A percentile compares a stretch with the other conserved stretches of the same genome.
Evolutionary conservation across 495 filamentous ascomycete species (phyloP).

Genomic region (Penicillium turbatum): DNA sequence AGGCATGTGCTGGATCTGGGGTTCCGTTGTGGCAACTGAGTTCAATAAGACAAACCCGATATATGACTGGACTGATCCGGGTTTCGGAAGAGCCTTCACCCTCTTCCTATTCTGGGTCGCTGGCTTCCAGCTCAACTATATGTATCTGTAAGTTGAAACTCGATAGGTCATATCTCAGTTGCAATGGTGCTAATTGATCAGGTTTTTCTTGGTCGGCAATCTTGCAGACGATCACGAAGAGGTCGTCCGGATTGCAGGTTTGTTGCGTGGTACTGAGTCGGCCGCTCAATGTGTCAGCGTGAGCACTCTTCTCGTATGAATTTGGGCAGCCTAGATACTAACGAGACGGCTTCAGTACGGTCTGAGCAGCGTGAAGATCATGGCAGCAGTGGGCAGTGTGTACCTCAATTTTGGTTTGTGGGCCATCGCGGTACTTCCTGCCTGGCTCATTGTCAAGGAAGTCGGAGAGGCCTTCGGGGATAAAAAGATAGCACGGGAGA

Average conservation of each 20-base stretch:
- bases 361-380: slow-evolving; percentile 49
- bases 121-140: slow-evolving; percentile 61
- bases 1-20: slow-evolving; percentile 61
- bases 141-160: slow-evolving; percentile 47
- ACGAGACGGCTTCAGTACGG: slow-evolving; percentile 43
- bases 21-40: slow-evolving; percentile 50
- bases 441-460: slow-evolving; percentile 54
- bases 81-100: slow-evolving; percentile 54
- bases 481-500: slow-evolving; percentile 34
- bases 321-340: neutral
- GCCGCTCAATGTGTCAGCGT: slow-evolving; percentile 58
- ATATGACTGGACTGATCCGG: slow-evolving; percentile 54
- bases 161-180: neutral
- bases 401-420: slow-evolving; percentile 63
- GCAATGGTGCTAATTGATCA: slow-evolving; percentile 19
- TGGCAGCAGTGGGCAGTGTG: slow-evolving; percentile 54
- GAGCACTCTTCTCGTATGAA: slow-evolving; percentile 2
- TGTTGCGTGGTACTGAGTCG: slow-evolving; percentile 59
- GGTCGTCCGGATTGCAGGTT: slow-evolving; percentile 55
- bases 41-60: slow-evolving; percentile 47
- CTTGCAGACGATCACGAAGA: slow-evolving; percentile 52
- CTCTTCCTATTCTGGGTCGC: slow-evolving; percentile 55
- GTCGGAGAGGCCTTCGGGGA: slow-evolving; percentile 43
- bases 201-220: slow-evolving; percentile 60
- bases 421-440: slow-evolving; percentile 51